Evolutionary conservation across 768 basidiomycete species (phyloP).

Genomic region (Lentinula guzmanii): DNA sequence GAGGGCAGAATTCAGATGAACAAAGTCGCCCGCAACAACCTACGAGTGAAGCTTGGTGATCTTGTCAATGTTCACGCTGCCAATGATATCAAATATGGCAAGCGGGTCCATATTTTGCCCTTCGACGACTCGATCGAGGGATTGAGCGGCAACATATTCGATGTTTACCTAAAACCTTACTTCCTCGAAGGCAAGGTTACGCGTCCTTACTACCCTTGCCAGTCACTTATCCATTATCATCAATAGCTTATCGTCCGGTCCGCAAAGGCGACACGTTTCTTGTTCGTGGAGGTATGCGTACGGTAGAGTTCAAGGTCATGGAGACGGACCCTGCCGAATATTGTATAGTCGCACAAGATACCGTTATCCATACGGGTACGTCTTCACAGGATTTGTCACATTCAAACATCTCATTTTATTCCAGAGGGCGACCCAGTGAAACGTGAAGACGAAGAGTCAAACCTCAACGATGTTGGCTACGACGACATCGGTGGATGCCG

Average conservation of each 20-base stretch:
- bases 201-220: not conserved
- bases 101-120: slow-evolving; percentile 92
- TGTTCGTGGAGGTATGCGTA: slow-evolving; percentile 96
- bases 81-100: slow-evolving; percentile 98
- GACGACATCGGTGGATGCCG: slow-evolving; percentile 99
- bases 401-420: slow-evolving; percentile 9
- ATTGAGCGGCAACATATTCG: slow-evolving; percentile 96
- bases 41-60: slow-evolving; percentile 96
- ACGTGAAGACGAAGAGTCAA: slow-evolving; percentile 97
- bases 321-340: slow-evolving; percentile 98
- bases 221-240: not conserved
- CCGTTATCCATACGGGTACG: slow-evolving; percentile 88
- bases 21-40: slow-evolving; percentile 99
- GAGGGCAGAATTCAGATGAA: slow-evolving; percentile 98
- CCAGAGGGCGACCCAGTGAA: slow-evolving; percentile 97
- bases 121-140: slow-evolving; percentile 99
- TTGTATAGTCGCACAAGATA: slow-evolving; percentile 99
- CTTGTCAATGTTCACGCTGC: slow-evolving; percentile 95
- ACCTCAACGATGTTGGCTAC: slow-evolving; percentile 95
- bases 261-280: slow-evolving; percentile 99
- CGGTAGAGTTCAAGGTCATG: slow-evolving; percentile 98
- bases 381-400: not conserved
- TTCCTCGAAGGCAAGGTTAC: slow-evolving; percentile 80
- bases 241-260: slow-evolving; percentile 81
- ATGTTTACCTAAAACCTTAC: slow-evolving; percentile 98